phyloP scores from a whole-genome alignment of 2,329 filamentous ascomycete genomes.

The Microdochium paspali region DNA sequence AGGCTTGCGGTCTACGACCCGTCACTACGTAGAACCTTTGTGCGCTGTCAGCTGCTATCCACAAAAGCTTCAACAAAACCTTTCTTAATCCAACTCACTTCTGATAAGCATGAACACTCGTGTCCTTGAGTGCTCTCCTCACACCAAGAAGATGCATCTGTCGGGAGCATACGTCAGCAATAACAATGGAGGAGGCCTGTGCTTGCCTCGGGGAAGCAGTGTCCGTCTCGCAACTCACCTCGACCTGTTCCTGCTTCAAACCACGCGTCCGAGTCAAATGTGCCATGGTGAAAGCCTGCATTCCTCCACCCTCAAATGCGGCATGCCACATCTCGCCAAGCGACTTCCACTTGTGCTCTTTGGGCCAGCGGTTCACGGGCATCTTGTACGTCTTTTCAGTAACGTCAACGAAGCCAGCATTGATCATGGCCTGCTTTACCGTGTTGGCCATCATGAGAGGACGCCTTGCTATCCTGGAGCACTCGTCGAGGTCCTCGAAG shows the following conservation, averaged over 20 bases:
- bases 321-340: slow-evolving; percentile 35
- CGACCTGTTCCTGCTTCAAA: slow-evolving; percentile 34
- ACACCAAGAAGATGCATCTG: slow-evolving; percentile 40
- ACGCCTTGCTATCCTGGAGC: slow-evolving; percentile 25
- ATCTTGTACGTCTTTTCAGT: slow-evolving; percentile 42
- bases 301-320: slow-evolving; percentile 26
- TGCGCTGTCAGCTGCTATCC: too few species aligned
- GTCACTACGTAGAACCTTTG: slow-evolving; percentile 36
- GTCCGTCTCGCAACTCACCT: slow-evolving; percentile 25
- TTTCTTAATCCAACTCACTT: slow-evolving; percentile 12
- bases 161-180: neutral
- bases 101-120: slow-evolving; percentile 37
- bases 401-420: slow-evolving; percentile 46
- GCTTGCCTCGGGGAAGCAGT: neutral
- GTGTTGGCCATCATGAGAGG: slow-evolving; percentile 23
- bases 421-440: slow-evolving; percentile 27
- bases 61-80: too few species aligned
- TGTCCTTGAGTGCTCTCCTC: slow-evolving; percentile 34
- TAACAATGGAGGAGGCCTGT: slow-evolving; percentile 6
- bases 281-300: slow-evolving; percentile 33
- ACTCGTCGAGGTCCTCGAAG: slow-evolving; percentile 27
- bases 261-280: slow-evolving; percentile 30
- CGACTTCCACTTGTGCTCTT: slow-evolving; percentile 30
- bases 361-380: slow-evolving; percentile 45
- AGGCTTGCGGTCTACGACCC: slow-evolving; percentile 36